Percentiles rank a stretch among this genome's conserved stretches.
These are phyloP conservation scores for Termitomyces sp. DNA, from an alignment of 768 basidiomycete species.

Conservation along the genomic window DNA sequence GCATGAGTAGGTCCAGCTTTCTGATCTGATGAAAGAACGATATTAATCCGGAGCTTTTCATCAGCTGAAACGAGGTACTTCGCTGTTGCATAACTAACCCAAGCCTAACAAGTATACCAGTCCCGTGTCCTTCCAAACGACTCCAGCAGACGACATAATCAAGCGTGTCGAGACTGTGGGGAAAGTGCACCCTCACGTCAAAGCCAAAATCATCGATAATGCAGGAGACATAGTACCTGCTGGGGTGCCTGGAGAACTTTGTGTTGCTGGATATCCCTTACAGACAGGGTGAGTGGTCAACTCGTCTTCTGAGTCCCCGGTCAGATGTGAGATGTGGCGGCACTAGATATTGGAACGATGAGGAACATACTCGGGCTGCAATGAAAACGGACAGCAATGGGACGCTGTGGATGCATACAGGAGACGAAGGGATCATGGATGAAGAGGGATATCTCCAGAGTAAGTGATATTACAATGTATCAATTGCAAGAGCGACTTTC, in stretches of 20 bases:
- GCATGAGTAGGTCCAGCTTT: slow-evolving; percentile 67
- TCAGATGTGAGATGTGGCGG: background rate
- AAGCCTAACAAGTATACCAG: slow-evolving; percentile 31
- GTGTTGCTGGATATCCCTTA: slow-evolving; percentile 71
- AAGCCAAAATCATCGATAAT: slow-evolving; percentile 65
- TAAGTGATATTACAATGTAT: slow-evolving; percentile 30
- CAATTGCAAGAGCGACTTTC: background rate
- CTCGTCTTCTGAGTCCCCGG: background rate
- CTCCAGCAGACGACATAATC: slow-evolving; percentile 60
- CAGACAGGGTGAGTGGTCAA: slow-evolving; percentile 65
- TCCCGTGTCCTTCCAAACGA: slow-evolving; percentile 84
- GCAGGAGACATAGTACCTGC: slow-evolving; percentile 67
- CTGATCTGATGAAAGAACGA: background rate
- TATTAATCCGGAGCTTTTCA: slow-evolving; percentile 8
- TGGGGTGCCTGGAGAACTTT: slow-evolving; percentile 72
- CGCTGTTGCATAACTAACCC: background rate
- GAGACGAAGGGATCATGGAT: slow-evolving; percentile 80
- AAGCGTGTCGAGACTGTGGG: slow-evolving; percentile 86
- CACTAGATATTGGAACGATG: slow-evolving; percentile 73
- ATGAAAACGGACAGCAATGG: slow-evolving; percentile 57
- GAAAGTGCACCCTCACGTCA: slow-evolving; percentile 71
- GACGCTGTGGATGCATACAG: slow-evolving; percentile 79
- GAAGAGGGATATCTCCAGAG: slow-evolving; percentile 76
- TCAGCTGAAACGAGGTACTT: slow-evolving; percentile 71
- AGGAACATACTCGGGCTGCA: slow-evolving; percentile 59